Conservation (phyloP, 192 early-diverging fungal genomes). For the Cladochytrium replicatum region DNA sequence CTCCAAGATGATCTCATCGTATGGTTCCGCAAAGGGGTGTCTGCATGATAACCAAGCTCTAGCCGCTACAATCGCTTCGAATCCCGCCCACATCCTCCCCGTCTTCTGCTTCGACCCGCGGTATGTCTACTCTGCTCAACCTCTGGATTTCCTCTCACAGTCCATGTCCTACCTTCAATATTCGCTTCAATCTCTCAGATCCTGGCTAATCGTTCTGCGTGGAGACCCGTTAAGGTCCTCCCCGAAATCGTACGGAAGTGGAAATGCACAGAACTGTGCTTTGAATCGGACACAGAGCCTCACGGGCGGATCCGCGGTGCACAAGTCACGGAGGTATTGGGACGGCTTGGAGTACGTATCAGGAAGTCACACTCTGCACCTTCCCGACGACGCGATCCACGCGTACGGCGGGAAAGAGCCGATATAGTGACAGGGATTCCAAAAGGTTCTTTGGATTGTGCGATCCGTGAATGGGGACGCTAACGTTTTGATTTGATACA, state of each 20-base stretch:
- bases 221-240: constrained; percentile 6
- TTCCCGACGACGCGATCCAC: constrained; percentile 2
- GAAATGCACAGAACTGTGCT: not conserved
- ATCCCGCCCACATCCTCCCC: not conserved
- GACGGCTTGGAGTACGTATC: not conserved
- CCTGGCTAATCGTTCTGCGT: constrained; percentile 14
- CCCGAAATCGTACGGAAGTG: constrained; percentile 2
- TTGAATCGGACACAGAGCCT: not conserved
- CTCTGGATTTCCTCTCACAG: constrained; percentile 8
- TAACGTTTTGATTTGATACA: too few species aligned
- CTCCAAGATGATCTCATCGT: too few species aligned
- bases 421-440: constrained; percentile 1
- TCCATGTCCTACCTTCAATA: constrained; percentile 4
- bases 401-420: constrained; percentile 9
- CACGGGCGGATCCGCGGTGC: not conserved
- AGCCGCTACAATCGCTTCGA: not conserved
- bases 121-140: not conserved
- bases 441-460: not conserved
- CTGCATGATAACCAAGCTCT: constrained; percentile 21
- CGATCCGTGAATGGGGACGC: too few species aligned
- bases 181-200: constrained; percentile 2
- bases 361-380: constrained; percentile 10
- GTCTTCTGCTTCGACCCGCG: constrained; percentile 7
- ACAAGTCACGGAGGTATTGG: not conserved
- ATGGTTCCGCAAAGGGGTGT: constrained; percentile 20